phyloP scores from a whole-genome alignment of 129 eudicot genomes.

The Logfia minima region DNA sequence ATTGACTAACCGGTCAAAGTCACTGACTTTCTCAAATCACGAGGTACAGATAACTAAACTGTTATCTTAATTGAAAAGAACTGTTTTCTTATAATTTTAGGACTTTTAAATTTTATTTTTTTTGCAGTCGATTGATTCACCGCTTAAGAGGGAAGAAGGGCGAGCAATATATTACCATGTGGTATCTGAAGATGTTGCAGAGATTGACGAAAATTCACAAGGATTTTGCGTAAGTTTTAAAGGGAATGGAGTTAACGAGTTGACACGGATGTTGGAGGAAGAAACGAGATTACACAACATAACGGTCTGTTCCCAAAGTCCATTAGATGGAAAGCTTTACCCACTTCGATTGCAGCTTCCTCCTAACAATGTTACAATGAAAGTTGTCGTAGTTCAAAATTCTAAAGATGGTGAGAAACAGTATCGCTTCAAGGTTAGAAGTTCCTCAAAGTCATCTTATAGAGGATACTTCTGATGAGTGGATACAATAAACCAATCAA shows the following conservation, averaged over 20 bases:
- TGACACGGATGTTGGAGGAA: conserved; percentile 61
- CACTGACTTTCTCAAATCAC: conserved; percentile 48
- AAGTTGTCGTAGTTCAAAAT: conserved; percentile 71
- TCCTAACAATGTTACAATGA: conserved; percentile 73
- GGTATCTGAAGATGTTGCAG: conserved; percentile 49
- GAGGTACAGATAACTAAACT: conserved; percentile 43
- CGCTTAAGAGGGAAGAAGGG: conserved; percentile 60
- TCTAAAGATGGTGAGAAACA: conserved; percentile 48
- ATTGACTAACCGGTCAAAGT: conserved; percentile 19
- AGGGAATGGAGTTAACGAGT: conserved; percentile 67
- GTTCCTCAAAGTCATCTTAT: conserved; percentile 23
- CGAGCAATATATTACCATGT: conserved; percentile 63
- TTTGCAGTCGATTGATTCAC: conserved; percentile 63
- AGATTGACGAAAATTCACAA: conserved; percentile 48
- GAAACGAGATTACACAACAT: conserved; percentile 56
- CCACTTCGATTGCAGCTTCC: conserved; percentile 87
- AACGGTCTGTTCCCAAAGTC: conserved; percentile 64
- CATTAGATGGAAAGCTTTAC: conserved; percentile 73
- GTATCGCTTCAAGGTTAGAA: conserved; percentile 25
- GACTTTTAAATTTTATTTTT: background rate
- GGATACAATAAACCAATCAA: conserved; percentile 20
- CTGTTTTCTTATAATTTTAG: background rate
- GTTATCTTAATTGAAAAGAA: background rate
- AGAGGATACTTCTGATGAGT: conserved; percentile 27
- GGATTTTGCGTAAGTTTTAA: conserved; percentile 56